These are phyloP conservation scores for Pyracantha coccinea DNA, from an alignment of 331 rosid species.

Conservation along the genomic window DNA sequence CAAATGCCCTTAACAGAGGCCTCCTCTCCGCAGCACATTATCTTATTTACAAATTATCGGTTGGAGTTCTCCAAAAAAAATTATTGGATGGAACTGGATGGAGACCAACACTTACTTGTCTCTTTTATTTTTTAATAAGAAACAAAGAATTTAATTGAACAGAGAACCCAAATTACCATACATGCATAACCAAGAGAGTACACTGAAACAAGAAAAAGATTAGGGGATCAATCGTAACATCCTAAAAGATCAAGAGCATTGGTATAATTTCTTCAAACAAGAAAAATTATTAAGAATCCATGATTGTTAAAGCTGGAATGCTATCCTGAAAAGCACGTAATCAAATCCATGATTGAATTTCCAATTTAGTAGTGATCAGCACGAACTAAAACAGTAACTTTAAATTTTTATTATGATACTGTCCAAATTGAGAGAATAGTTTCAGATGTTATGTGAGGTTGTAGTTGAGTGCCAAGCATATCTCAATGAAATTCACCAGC, in stretches of 20 bases:
- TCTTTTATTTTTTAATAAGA: neutral
- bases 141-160: neutral
- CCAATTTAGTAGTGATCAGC: neutral
- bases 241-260: neutral
- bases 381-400: neutral
- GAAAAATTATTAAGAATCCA: neutral
- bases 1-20: neutral
- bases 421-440: neutral
- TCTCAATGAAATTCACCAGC: conserved; percentile 1
- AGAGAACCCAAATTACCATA: neutral
- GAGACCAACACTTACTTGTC: neutral
- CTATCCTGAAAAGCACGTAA: neutral
- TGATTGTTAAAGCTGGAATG: neutral
- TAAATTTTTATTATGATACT: neutral
- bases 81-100: neutral
- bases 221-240: neutral
- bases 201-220: neutral
- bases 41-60: neutral
- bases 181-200: neutral
- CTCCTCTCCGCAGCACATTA: neutral
- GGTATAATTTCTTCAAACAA: neutral
- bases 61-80: too few species aligned
- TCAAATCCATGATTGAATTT: neutral
- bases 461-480: neutral
- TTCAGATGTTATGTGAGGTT: neutral